phyloP scores from a whole-genome alignment of 495 filamentous ascomycete genomes.

The Thermothielavioides terrestris region DNA sequence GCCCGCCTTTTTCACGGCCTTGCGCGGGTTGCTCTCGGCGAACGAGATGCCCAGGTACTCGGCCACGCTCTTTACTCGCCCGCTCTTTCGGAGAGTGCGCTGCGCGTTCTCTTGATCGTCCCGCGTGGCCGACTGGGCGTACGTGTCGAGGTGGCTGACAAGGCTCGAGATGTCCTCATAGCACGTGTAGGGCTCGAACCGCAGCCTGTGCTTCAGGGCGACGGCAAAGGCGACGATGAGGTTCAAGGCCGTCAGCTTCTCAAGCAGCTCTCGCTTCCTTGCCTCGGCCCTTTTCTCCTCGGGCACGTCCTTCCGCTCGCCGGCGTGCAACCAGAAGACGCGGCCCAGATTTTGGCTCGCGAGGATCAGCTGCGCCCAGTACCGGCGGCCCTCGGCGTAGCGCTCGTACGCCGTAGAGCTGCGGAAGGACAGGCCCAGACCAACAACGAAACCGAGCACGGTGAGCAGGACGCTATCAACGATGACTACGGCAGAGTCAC shows the following conservation, averaged over 20 bases:
- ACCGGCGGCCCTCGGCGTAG: constrained; percentile 65
- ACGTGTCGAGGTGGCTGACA: constrained; percentile 55
- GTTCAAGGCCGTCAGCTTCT: constrained; percentile 71
- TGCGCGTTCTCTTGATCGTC: constrained; percentile 38
- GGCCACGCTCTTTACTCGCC: constrained; percentile 55
- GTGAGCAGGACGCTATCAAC: constrained; percentile 68
- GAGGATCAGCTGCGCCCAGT: constrained; percentile 67
- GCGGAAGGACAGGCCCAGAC: constrained; percentile 72
- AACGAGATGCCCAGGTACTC: constrained; percentile 65
- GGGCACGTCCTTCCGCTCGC: constrained; percentile 50
- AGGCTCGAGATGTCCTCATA: constrained; percentile 58
- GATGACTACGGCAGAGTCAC: constrained; percentile 30
- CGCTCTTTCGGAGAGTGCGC: constrained; percentile 23
- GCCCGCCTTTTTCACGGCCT: constrained; percentile 56
- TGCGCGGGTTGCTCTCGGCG: constrained; percentile 63
- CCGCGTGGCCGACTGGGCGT: constrained; percentile 58
- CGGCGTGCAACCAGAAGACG: constrained; percentile 67
- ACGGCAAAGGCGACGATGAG: constrained; percentile 70
- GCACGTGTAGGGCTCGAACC: constrained; percentile 74
- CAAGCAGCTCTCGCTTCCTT: constrained; percentile 60
- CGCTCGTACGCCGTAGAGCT: constrained; percentile 81
- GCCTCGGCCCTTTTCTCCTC: constrained; percentile 22
- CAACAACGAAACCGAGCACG: constrained; percentile 83
- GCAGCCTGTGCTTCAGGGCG: constrained; percentile 75
- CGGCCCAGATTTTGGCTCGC: constrained; percentile 66